These are phyloP conservation scores for Penicillium paradoxum DNA, from an alignment of 495 filamentous ascomycete species.

Conservation along the genomic window DNA sequence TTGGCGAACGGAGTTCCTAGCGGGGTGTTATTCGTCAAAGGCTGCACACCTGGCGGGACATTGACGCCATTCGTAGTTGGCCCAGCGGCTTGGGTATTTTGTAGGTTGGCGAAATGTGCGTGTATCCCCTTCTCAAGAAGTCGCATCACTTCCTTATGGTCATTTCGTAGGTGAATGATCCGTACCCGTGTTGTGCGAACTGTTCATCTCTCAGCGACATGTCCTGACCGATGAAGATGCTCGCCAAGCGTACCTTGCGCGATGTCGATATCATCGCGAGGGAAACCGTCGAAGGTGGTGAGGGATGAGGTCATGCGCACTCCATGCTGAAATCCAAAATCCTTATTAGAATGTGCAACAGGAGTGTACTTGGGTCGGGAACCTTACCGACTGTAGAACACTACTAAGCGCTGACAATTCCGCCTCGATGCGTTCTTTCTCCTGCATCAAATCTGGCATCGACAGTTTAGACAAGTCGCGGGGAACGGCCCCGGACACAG, in stretches of 20 bases:
- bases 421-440: constrained; percentile 78
- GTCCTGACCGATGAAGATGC: background rate
- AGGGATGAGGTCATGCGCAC: constrained; percentile 89
- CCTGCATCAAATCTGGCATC: constrained; percentile 56
- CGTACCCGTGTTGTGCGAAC: constrained; percentile 86
- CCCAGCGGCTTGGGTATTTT: constrained; percentile 24
- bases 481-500: constrained; percentile 50
- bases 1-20: constrained; percentile 77
- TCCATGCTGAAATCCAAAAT: constrained; percentile 59
- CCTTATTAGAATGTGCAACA: constrained; percentile 6
- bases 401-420: constrained; percentile 79
- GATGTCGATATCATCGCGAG: constrained; percentile 89
- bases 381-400: constrained; percentile 79
- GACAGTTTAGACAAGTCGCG: constrained; percentile 58
- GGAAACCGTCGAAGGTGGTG: constrained; percentile 88
- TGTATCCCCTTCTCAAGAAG: constrained; percentile 78
- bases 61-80: constrained; percentile 28
- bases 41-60: constrained; percentile 18
- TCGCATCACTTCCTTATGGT: constrained; percentile 85
- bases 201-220: constrained; percentile 33
- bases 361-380: background rate
- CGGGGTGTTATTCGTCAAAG: constrained; percentile 27
- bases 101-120: constrained; percentile 53
- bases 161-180: constrained; percentile 85
- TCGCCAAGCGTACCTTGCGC: constrained; percentile 67